A percentile compares a stretch with the other conserved stretches of the same genome.
Evolutionary conservation across 83 land plant genomes (phyloP).

Genomic region (Larix sibirica): DNA sequence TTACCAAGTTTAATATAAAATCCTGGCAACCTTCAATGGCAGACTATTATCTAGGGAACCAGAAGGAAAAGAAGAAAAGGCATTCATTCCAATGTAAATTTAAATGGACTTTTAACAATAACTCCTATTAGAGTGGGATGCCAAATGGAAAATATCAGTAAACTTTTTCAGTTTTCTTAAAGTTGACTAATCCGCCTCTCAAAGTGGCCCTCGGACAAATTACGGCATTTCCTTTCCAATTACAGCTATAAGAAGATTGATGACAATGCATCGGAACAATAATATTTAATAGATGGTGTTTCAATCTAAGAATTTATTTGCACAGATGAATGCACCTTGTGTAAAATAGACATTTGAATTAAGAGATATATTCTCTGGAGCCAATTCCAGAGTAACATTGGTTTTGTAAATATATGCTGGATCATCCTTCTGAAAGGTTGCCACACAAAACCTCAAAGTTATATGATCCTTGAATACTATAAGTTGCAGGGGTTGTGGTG

Average conservation of each 20-base stretch:
- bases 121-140: not conserved
- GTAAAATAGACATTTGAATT: conserved; percentile 13
- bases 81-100: not conserved
- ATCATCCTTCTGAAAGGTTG: conserved; percentile 11
- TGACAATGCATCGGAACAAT: not conserved
- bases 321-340: not conserved
- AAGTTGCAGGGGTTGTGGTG: not conserved
- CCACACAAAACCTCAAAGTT: conserved; percentile 5
- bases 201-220: not conserved
- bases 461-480: not conserved
- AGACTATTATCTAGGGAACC: not conserved
- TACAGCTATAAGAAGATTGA: not conserved
- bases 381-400: conserved; percentile 7
- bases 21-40: not conserved
- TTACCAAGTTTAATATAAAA: not conserved
- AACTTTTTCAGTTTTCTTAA: not conserved
- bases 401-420: not conserved
- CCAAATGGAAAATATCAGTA: not conserved
- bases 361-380: not conserved
- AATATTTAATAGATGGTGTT: not conserved
- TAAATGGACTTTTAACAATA: not conserved
- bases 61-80: not conserved
- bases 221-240: not conserved
- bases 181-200: not conserved
- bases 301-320: not conserved